These are phyloP conservation scores for Chaetothyriales sp. DNA, from an alignment of 2,329 filamentous ascomycete species.

Conservation along the genomic window DNA sequence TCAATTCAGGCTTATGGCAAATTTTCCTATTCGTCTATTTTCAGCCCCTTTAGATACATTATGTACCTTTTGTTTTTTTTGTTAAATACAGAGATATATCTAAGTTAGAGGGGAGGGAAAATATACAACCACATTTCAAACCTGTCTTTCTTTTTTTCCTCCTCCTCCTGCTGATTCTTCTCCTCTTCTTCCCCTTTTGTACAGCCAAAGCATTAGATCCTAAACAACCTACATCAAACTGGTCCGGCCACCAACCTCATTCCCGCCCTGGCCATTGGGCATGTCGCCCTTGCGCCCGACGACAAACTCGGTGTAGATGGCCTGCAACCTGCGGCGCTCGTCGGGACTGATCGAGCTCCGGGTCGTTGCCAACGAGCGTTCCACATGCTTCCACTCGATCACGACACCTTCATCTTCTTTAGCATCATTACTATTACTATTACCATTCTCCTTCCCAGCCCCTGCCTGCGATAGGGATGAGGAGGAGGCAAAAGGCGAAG, in stretches of 20 bases:
- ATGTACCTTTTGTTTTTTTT: no score
- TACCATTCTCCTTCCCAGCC: conserved; percentile 12
- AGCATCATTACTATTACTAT: conserved; percentile 18
- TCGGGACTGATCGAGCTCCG: conserved; percentile 67
- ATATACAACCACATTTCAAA: no score
- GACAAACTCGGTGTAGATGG: conserved; percentile 86
- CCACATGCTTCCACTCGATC: conserved; percentile 71
- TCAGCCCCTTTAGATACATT: no score
- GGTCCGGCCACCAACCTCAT: conserved; percentile 79
- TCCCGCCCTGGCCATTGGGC: conserved; percentile 80
- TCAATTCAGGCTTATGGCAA: no score
- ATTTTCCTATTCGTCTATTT: no score
- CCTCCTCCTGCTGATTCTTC: no score
- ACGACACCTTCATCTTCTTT: conserved; percentile 49
- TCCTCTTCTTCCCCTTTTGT: no score
- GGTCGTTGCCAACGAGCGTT: conserved; percentile 60
- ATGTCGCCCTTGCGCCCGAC: conserved; percentile 87
- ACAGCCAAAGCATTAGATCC: no score
- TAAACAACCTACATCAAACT: conserved; percentile 61
- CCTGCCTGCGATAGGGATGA: background rate
- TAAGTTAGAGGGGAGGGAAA: no score
- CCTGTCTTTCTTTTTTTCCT: no score
- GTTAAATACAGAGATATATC: no score
- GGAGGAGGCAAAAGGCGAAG: background rate
- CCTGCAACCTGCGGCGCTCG: conserved; percentile 57